A percentile compares a stretch with the other conserved stretches of the same genome.
Conservation (phyloP, 2,329 filamentous ascomycete genomes). For the Apiospora phragmitis region DNA sequence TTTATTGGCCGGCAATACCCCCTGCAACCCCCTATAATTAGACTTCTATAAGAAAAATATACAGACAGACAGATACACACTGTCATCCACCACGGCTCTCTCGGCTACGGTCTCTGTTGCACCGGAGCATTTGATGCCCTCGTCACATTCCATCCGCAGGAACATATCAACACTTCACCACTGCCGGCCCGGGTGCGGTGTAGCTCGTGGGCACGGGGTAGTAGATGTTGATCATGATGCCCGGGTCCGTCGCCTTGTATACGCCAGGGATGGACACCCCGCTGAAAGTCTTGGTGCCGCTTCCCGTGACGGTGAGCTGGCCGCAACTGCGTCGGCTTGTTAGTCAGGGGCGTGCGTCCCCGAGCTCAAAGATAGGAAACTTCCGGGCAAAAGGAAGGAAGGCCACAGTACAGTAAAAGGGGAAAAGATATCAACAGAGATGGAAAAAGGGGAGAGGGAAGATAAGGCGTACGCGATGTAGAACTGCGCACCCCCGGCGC, state of each 20-base stretch:
- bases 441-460: not conserved
- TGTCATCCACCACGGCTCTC: not conserved
- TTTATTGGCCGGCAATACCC: not conserved
- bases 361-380: no score
- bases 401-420: not conserved
- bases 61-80: not conserved
- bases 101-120: not conserved
- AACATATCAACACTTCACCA: constrained; percentile 15
- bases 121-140: not conserved
- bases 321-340: constrained; percentile 21
- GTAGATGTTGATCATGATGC: constrained; percentile 34
- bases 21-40: not conserved
- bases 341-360: no score
- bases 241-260: constrained; percentile 38
- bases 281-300: constrained; percentile 35
- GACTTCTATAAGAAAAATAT: not conserved
- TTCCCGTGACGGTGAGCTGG: constrained; percentile 42
- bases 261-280: constrained; percentile 32
- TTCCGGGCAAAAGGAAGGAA: no score
- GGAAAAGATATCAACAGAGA: not conserved
- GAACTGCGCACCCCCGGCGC: constrained; percentile 44
- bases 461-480: constrained; percentile 40
- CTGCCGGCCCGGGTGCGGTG: constrained; percentile 27
- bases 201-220: constrained; percentile 29
- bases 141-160: not conserved